Evolutionary conservation across 768 basidiomycete genomes (phyloP).

Genomic region (Ramaria rubella): DNA sequence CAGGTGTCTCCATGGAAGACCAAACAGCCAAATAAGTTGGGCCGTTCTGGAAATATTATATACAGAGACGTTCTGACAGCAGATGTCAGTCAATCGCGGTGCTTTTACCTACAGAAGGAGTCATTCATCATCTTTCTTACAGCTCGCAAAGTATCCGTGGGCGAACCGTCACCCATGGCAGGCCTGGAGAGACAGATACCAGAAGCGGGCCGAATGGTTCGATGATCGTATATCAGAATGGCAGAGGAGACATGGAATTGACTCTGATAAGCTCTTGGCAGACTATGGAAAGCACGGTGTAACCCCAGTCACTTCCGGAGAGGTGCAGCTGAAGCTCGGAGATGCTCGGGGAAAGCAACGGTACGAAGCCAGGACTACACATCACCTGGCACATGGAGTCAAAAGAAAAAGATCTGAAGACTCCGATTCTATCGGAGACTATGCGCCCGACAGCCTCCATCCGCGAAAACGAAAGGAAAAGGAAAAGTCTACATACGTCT

Average conservation of each 20-base stretch:
- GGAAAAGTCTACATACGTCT: background rate
- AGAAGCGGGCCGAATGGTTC: background rate
- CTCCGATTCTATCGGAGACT: background rate
- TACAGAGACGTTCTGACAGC: background rate
- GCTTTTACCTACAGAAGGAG: background rate
- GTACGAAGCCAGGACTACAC: background rate
- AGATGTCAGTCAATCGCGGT: background rate
- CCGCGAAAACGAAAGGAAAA: background rate
- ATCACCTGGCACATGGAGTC: background rate
- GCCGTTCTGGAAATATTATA: background rate
- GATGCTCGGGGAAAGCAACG: background rate
- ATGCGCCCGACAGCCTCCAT: background rate
- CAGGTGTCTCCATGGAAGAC: background rate
- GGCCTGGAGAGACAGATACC: slow-evolving; percentile 11
- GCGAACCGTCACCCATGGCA: slow-evolving; percentile 6
- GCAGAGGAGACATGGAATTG: slow-evolving; percentile 15
- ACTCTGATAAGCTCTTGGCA: background rate
- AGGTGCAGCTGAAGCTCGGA: background rate
- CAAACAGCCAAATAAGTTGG: background rate
- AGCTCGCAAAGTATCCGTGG: slow-evolving; percentile 8
- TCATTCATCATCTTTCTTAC: background rate
- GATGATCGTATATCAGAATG: slow-evolving; percentile 17
- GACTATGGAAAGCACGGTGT: background rate
- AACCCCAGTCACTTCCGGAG: background rate
- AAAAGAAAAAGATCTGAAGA: background rate